Evolutionary conservation across 2,329 filamentous ascomycete genomes (phyloP), one percentile per base, ranked within the genome.

Genomic region (Fusarium haematococcum): DNA sequence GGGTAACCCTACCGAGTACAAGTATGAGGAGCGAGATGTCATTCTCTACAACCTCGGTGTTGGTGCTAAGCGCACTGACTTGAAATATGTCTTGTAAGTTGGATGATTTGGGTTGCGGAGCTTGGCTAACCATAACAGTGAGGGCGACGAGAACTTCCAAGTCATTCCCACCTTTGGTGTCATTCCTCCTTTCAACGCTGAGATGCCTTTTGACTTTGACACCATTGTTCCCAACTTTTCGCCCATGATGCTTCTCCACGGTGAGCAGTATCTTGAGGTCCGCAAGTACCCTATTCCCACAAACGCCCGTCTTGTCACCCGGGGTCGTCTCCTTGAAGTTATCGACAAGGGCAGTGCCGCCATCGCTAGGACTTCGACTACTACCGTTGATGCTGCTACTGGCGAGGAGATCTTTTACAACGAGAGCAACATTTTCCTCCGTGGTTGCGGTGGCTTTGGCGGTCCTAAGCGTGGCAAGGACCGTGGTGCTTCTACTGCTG

Each of bases 221-320:
- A 91, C 95, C 67, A 90, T 99, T 71, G 93, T 98, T 32, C 95
- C 95, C 83, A 97, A 98, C 88, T 99, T 98, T 88, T 95, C 91
- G 41, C 96, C 95, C 71, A 98, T 98, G 95, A 98, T 98, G 95
- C 91, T 99, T 60, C 93, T 99, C 27, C 97, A 99, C 86, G 97
- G 97, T 81, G 97, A 99, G 88, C 97, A 99, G 85, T 99, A 95
- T 86, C 94, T 99, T 74, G 97, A 99, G 85, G 90, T 99, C 80
- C 91, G 92, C 81, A 95, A 96, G 84, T 97, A 92, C 86, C 97
- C 97, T 45, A 93, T 98, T 79, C 96, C 96, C 39, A 98, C 95
- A 35, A 89, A 92, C 65, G 95, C 90, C 60, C 92, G 91, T 67
- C 92, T 97, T 59, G 84, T 94, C 78, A 94, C 93, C 67, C 91